Percentiles rank a stretch among this genome's conserved stretches.
These are phyloP conservation scores for Pseudonitzschia pungens DNA, from an alignment of 108 stramenopile species.

Conservation along the genomic window DNA sequence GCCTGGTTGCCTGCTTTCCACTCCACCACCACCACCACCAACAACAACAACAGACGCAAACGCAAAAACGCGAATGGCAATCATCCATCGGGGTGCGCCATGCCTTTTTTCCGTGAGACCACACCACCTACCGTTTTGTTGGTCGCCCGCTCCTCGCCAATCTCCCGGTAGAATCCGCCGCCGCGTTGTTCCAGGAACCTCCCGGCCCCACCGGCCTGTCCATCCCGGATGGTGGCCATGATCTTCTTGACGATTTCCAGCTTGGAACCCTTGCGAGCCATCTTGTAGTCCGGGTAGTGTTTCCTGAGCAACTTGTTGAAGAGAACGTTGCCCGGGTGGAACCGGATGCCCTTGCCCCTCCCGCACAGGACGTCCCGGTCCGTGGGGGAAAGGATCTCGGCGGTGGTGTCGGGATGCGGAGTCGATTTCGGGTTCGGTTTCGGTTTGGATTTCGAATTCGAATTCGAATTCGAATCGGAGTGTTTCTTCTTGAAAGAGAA, in stretches of 20 bases:
- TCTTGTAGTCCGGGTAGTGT: slow-evolving; percentile 6
- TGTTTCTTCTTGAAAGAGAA: too few species aligned
- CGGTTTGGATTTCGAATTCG: too few species aligned
- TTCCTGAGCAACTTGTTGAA: slow-evolving; percentile 16
- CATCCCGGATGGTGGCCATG: not conserved
- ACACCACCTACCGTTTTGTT: slow-evolving; percentile 13
- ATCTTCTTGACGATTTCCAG: slow-evolving; percentile 8
- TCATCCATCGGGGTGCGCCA: too few species aligned
- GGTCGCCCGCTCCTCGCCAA: slow-evolving; percentile 19
- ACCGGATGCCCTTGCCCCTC: slow-evolving; percentile 18
- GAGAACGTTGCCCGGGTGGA: slow-evolving; percentile 15
- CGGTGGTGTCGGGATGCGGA: too few species aligned
- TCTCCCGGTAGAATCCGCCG: slow-evolving; percentile 1
- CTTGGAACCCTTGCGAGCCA: slow-evolving; percentile 23
- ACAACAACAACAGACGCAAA: too few species aligned
- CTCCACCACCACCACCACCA: too few species aligned
- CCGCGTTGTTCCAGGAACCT: slow-evolving; percentile 21
- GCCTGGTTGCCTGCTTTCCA: too few species aligned
- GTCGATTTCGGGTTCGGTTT: too few species aligned
- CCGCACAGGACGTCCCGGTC: slow-evolving; percentile 25
- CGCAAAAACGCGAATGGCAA: not conserved
- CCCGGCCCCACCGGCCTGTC: not conserved
- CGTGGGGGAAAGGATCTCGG: not conserved
- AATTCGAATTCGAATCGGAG: too few species aligned
- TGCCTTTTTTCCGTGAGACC: too few species aligned